Conservation (phyloP, 2,329 filamentous ascomycete genomes). For the Penicillium corylophilum region DNA sequence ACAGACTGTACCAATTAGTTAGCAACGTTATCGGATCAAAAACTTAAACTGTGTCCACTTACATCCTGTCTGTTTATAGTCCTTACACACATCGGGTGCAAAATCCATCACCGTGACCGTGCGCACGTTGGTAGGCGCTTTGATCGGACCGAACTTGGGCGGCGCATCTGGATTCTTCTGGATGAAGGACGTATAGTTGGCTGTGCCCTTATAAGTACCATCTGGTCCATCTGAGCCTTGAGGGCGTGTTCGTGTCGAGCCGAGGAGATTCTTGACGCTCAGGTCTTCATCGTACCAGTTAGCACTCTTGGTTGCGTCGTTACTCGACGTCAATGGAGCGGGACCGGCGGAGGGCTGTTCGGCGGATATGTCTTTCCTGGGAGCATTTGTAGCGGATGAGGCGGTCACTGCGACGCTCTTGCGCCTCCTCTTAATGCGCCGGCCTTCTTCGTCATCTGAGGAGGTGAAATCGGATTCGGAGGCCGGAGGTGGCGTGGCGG, state of each 20-base stretch:
- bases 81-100: slow-evolving; percentile 91
- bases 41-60: neutral
- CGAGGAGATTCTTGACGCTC: slow-evolving; percentile 48
- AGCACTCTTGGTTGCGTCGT: slow-evolving; percentile 84
- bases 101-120: slow-evolving; percentile 90
- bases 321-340: slow-evolving; percentile 63
- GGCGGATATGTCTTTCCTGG: slow-evolving; percentile 45
- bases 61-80: slow-evolving; percentile 75
- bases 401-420: slow-evolving; percentile 68
- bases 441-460: slow-evolving; percentile 74
- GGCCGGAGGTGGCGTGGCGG: slow-evolving; percentile 72
- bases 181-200: slow-evolving; percentile 72
- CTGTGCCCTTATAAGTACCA: slow-evolving; percentile 74
- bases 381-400: slow-evolving; percentile 49
- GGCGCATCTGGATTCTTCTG: slow-evolving; percentile 76
- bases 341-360: slow-evolving; percentile 61
- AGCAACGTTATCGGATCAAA: slow-evolving; percentile 24
- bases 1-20: slow-evolving; percentile 10
- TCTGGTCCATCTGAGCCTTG: slow-evolving; percentile 43
- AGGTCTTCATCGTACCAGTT: slow-evolving; percentile 82
- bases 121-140: slow-evolving; percentile 81
- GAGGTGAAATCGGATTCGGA: slow-evolving; percentile 63
- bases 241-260: slow-evolving; percentile 29
- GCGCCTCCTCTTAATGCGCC: slow-evolving; percentile 74
- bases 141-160: slow-evolving; percentile 75